Base-by-base conservation (phyloP, 164 flowering plant genomes). In the Stephania yunnanensis region DNA sequence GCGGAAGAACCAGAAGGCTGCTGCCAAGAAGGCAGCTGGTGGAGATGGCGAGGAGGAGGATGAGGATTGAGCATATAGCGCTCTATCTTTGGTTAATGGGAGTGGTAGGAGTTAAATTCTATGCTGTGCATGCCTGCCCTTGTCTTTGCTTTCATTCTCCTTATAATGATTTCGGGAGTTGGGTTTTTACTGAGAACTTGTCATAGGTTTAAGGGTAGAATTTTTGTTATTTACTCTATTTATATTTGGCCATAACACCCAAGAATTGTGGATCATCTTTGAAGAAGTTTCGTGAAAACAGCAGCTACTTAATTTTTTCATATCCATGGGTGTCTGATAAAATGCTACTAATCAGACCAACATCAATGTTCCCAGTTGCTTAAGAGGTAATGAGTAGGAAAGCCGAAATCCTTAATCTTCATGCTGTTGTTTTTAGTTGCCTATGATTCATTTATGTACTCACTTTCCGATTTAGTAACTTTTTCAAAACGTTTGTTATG, bases 31-130 rank as follows among this genome's bases (percentile, higher is more conserved):
- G 84, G 85, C 87, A 52, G 78, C 85, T 71, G 91, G 88, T 42
- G 88, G 88, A 17, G 88, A 85, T 74, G 88, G 87, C n/a, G 88
- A 86, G 19, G 88, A 87, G 72, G 89, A 87, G 22, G 91, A 88
- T 11, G 90, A 88, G 77, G 91, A 88, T 22, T 87, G 72, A 85
- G 79, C 68, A 3, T 22, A 29, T 20, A 19, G 22, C 3, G n/a
- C 66, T 19, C 19, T n/a, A 19, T 15, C 3, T 58, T 5, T 61
- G 9, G 66, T 61, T 19, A 19, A n/a, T 61, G 20, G 65, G n/a
- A 58, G 66, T 19, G 20, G 0, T 58, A 19, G 66, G 66, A 61
- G 66, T 61, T n/a, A 9, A 10, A 36, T 36, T 36, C 42, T 36
- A 36, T 61, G 1, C 19, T 61, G 25, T 61, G 66, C 29, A 6